phyloP scores from a whole-genome alignment of 441 rosid genomes.

The Populus trichocarpa region DNA sequence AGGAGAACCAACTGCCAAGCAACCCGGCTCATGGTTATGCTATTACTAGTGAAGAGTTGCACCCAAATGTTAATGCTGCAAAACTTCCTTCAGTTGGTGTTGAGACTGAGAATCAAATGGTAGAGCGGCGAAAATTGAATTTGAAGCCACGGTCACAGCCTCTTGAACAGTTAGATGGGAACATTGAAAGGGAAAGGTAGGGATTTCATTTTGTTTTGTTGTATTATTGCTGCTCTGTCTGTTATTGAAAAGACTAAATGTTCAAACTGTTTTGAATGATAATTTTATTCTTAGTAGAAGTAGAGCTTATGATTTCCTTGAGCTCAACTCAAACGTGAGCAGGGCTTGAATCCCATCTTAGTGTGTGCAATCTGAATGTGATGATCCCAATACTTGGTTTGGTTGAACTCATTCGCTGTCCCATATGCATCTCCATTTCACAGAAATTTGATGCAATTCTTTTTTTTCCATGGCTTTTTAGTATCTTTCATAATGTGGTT shows the following conservation, averaged over 20 bases:
- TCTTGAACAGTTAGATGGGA: constrained; percentile 42
- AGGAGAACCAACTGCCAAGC: constrained; percentile 31
- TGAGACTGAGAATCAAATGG: constrained; percentile 46
- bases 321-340: not conserved
- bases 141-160: constrained; percentile 65
- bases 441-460: not conserved
- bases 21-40: constrained; percentile 28
- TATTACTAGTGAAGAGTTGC: constrained; percentile 29
- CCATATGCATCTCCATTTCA: not conserved
- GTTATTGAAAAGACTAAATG: not conserved
- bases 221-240: not conserved
- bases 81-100: constrained; percentile 38
- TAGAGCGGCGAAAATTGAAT: constrained; percentile 59
- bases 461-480: not conserved
- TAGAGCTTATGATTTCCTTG: not conserved
- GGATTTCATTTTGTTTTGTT: constrained; percentile 7
- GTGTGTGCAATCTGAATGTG: not conserved
- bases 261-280: not conserved
- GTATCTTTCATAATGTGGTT: not conserved
- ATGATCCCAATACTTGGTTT: not conserved
- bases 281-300: not conserved
- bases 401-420: not conserved
- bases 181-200: constrained; percentile 59
- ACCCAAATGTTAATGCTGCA: constrained; percentile 27
- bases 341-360: not conserved